Conservation (phyloP, 257 asterid species). For the Hygrophila difformis region DNA sequence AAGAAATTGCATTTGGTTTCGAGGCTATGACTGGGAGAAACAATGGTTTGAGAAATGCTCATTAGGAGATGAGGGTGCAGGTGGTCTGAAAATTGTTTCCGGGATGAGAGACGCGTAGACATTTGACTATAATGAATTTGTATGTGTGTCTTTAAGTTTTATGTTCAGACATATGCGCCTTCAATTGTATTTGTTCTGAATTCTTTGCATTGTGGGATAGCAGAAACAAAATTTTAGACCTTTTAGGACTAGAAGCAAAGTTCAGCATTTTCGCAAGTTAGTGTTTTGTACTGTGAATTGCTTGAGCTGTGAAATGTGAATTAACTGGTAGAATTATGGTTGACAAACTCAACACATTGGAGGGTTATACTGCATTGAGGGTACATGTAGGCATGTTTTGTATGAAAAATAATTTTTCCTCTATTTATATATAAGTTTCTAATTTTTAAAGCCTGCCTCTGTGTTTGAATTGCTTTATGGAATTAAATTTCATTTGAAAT, state of each 20-base stretch:
- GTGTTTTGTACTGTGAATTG: no score
- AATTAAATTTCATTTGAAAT: no score
- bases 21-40: background rate
- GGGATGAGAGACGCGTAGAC: background rate
- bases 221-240: background rate
- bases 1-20: background rate
- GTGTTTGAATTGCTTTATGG: no score
- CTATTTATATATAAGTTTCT: no score
- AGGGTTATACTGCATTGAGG: background rate
- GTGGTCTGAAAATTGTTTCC: background rate
- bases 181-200: background rate
- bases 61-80: background rate
- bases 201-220: constrained; percentile 6
- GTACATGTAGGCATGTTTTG: no score
- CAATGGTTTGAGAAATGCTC: no score
- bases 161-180: background rate
- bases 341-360: background rate
- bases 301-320: background rate
- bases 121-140: no score
- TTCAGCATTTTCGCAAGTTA: background rate
- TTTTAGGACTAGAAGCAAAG: background rate
- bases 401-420: no score
- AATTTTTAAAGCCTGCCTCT: no score
- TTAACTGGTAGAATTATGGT: background rate
- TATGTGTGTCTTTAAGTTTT: constrained; percentile 1